These are phyloP conservation scores for Colletotrichum falcatum DNA, from an alignment of 2,329 filamentous ascomycete species.

Conservation along the genomic window DNA sequence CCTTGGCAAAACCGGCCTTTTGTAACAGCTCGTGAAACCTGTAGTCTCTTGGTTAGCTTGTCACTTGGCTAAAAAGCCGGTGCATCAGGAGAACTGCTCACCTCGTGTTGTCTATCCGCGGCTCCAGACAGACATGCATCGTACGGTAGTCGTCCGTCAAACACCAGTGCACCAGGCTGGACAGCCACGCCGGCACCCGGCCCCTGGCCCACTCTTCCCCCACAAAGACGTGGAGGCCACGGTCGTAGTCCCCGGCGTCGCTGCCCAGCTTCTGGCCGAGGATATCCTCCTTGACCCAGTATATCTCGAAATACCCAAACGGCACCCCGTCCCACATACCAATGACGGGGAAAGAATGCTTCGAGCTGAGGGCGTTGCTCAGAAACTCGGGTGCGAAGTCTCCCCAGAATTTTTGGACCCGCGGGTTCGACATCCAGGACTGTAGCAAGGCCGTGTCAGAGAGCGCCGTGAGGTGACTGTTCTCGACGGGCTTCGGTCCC, in stretches of 20 bases:
- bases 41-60: background rate
- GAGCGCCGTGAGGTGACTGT: constrained; percentile 56
- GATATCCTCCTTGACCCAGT: constrained; percentile 95
- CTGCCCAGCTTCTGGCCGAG: constrained; percentile 77
- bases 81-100: constrained; percentile 56
- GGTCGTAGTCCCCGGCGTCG: constrained; percentile 81
- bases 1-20: constrained; percentile 83
- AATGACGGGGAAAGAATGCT: constrained; percentile 89
- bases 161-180: constrained; percentile 87
- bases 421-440: constrained; percentile 88
- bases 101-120: constrained; percentile 91
- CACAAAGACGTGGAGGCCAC: constrained; percentile 88
- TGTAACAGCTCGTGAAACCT: constrained; percentile 72
- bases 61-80: background rate
- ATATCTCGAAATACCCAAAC: constrained; percentile 97
- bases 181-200: constrained; percentile 84
- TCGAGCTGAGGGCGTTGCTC: constrained; percentile 69
- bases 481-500: constrained; percentile 54
- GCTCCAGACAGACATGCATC: constrained; percentile 86
- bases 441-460: constrained; percentile 74
- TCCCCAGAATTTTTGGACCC: constrained; percentile 89
- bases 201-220: constrained; percentile 94
- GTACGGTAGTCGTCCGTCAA: constrained; percentile 83
- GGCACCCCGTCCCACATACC: constrained; percentile 95
- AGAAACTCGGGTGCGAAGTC: constrained; percentile 75